Percentiles rank a stretch among this genome's conserved stretches.
These are phyloP conservation scores for Purshia tridentata DNA, from an alignment of 306 rosid species.

Conservation along the genomic window DNA sequence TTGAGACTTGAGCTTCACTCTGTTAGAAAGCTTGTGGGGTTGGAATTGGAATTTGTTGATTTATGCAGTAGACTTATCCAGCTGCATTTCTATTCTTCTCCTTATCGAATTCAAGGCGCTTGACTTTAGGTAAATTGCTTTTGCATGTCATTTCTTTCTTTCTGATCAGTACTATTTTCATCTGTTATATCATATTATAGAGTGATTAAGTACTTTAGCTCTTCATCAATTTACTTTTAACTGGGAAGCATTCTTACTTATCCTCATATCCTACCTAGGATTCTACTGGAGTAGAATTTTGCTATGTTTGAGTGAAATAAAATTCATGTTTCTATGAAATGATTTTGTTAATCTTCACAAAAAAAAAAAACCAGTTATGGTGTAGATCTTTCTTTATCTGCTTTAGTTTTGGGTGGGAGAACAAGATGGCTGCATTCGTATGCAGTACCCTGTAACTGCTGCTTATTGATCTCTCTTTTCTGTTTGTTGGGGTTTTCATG, in stretches of 20 bases:
- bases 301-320: slow-evolving; percentile 1
- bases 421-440: not conserved
- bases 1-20: slow-evolving; percentile 48
- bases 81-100: slow-evolving; percentile 33
- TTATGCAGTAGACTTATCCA: slow-evolving; percentile 30
- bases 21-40: slow-evolving; percentile 36
- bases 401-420: not conserved
- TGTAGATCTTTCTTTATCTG: not conserved
- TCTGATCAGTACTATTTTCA: slow-evolving; percentile 19
- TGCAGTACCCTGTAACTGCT: slow-evolving; percentile 5
- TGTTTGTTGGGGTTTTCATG: slow-evolving; percentile 35
- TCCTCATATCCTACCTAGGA: too few species aligned
- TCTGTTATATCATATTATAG: slow-evolving; percentile 8
- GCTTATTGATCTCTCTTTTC: slow-evolving; percentile 27
- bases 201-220: not conserved
- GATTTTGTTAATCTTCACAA: not conserved
- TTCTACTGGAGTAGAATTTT: not conserved
- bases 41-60: slow-evolving; percentile 42
- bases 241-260: too few species aligned
- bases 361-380: not conserved
- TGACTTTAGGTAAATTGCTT: slow-evolving; percentile 38
- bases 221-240: not conserved
- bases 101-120: slow-evolving; percentile 30
- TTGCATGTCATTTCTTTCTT: slow-evolving; percentile 29
- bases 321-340: not conserved